Conservation (phyloP, 768 basidiomycete species). For the Fistulinella prunicolor region DNA sequence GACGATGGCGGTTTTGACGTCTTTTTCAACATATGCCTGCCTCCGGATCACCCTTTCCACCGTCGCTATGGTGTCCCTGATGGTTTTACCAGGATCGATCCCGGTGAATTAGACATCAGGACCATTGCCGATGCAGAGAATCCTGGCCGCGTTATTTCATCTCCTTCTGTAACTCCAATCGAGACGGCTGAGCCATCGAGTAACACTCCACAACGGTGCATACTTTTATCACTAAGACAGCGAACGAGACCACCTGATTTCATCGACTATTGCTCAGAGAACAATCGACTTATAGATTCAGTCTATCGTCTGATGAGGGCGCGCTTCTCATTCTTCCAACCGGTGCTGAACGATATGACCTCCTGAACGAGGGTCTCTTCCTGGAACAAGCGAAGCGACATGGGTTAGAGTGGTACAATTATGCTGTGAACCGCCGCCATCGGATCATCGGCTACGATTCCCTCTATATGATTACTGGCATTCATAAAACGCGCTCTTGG, state of each 20-base stretch:
- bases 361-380: constrained; percentile 19
- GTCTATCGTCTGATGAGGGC: constrained; percentile 20
- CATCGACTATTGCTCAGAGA: background rate
- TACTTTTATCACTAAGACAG: background rate
- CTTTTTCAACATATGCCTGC: constrained; percentile 21
- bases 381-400: constrained; percentile 16
- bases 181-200: too few relatives aligned
- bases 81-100: constrained; percentile 21
- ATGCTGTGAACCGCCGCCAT: background rate
- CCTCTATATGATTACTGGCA: constrained; percentile 27
- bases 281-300: constrained; percentile 2
- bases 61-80: constrained; percentile 23
- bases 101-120: constrained; percentile 5
- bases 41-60: constrained; percentile 27
- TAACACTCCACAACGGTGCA: too few relatives aligned
- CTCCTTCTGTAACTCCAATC: constrained; percentile 3
- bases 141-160: constrained; percentile 5
- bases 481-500: constrained; percentile 18
- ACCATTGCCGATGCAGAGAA: constrained; percentile 1
- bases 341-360: constrained; percentile 22
- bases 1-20: too few relatives aligned
- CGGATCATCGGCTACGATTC: constrained; percentile 21
- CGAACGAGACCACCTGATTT: background rate
- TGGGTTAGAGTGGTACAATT: constrained; percentile 1
- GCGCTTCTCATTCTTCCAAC: constrained; percentile 32